Percentiles rank a stretch among this genome's conserved stretches.
Evolutionary conservation across 345 rosid genomes (phyloP).

Genomic region (Rhodamnia rubescens): DNA sequence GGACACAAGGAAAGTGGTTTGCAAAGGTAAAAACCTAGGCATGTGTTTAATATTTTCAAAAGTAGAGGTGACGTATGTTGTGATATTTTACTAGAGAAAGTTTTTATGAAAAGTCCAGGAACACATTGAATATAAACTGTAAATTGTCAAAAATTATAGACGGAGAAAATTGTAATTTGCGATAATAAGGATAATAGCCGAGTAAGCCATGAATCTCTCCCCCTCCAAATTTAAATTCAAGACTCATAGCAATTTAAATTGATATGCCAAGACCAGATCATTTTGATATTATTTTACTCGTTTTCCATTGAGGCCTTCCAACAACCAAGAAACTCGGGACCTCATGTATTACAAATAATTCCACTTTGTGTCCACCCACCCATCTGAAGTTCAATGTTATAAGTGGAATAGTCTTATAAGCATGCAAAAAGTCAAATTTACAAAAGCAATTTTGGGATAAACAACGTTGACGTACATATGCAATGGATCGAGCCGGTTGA

Average conservation of each 20-base stretch:
- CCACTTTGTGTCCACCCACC: background rate
- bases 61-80: background rate
- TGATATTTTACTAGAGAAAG: fast-evolving
- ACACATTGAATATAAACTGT: background rate
- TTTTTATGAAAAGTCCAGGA: background rate
- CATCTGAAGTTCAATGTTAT: background rate
- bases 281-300: background rate
- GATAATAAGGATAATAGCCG: background rate
- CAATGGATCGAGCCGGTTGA: background rate
- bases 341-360: background rate
- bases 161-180: background rate
- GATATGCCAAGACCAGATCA: background rate
- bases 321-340: fast-evolving
- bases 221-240: too few species aligned
- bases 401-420: background rate
- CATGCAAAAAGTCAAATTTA: background rate
- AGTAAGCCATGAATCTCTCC: background rate
- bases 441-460: background rate
- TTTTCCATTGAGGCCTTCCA: background rate
- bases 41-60: background rate
- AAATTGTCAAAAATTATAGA: background rate
- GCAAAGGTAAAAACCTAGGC: background rate
- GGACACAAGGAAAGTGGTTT: background rate
- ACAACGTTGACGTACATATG: background rate
- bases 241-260: background rate